Evolutionary conservation across 2,329 filamentous ascomycete species (phyloP).

Genomic region (Ceratocystis ficicola): DNA sequence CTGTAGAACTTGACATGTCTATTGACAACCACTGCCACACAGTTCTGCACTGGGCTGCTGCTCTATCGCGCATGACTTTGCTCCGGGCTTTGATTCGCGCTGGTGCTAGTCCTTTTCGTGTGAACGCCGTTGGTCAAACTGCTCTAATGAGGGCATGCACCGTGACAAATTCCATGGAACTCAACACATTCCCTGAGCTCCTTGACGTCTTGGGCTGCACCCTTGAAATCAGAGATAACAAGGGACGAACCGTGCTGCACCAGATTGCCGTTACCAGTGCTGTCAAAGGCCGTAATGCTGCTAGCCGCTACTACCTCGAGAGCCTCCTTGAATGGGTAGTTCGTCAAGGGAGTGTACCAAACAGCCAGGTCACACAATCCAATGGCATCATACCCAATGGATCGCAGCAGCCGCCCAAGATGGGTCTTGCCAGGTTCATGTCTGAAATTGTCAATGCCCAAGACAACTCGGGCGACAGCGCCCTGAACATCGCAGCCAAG

Average conservation of each 20-base stretch:
- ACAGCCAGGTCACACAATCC: constrained; percentile 35
- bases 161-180: constrained; percentile 89
- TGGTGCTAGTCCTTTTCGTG: constrained; percentile 75
- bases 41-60: constrained; percentile 91
- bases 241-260: constrained; percentile 83
- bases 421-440: constrained; percentile 87
- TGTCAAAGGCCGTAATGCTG: constrained; percentile 81
- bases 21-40: constrained; percentile 84
- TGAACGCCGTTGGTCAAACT: constrained; percentile 83
- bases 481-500: constrained; percentile 81
- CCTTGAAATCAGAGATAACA: constrained; percentile 80
- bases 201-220: constrained; percentile 79
- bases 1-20: constrained; percentile 78
- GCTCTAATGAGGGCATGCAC: constrained; percentile 84
- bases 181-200: constrained; percentile 78
- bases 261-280: constrained; percentile 94
- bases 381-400: constrained; percentile 30
- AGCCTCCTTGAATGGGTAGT: constrained; percentile 90
- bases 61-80: constrained; percentile 72
- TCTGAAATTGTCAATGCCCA: constrained; percentile 93
- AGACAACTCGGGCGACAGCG: constrained; percentile 88
- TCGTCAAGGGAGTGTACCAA: constrained; percentile 59
- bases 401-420: constrained; percentile 45
- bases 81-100: constrained; percentile 68
- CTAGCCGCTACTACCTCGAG: constrained; percentile 92